Evolutionary conservation across 805 yeast species (phyloP).

Genomic region (Metschnikowia arizonensis): DNA sequence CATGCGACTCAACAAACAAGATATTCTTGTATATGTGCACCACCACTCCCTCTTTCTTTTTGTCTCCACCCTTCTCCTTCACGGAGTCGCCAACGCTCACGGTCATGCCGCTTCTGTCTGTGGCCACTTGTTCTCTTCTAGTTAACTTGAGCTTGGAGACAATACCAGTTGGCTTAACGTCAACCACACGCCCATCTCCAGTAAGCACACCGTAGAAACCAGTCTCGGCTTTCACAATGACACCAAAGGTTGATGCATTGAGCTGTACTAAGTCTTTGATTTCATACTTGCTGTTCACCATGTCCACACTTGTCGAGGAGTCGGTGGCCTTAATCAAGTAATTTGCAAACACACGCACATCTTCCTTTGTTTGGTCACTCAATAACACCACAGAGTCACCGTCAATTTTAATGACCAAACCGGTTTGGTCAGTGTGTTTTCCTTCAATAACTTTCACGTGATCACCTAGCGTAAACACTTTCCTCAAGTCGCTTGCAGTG

Average conservation of each 20-base stretch:
- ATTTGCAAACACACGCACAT: constrained; percentile 88
- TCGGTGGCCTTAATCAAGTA: constrained; percentile 90
- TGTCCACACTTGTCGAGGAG: constrained; percentile 51
- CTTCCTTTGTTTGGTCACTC: constrained; percentile 84
- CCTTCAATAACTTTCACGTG: constrained; percentile 92
- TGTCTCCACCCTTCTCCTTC: constrained; percentile 73
- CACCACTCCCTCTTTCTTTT: constrained; percentile 79
- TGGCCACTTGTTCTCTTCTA: constrained; percentile 71
- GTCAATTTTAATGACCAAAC: constrained; percentile 78
- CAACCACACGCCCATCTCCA: constrained; percentile 72
- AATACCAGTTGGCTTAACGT: constrained; percentile 77
- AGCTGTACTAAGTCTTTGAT: constrained; percentile 86
- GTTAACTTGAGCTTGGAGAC: constrained; percentile 66
- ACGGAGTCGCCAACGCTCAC: constrained; percentile 89
- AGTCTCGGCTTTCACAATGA: constrained; percentile 84
- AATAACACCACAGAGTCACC: constrained; percentile 86
- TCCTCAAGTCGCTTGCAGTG: constrained; percentile 77
- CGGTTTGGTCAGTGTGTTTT: constrained; percentile 89
- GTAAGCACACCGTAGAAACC: constrained; percentile 77
- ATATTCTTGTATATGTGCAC: constrained; percentile 79
- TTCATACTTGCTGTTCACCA: constrained; percentile 76
- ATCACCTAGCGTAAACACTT: constrained; percentile 86
- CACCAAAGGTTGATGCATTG: constrained; percentile 82
- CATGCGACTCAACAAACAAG: constrained; percentile 77
- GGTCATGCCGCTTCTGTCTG: constrained; percentile 82